These are phyloP conservation scores for Paratinospora sagittata DNA, from an alignment of 164 flowering plant species.

Conservation along the genomic window DNA sequence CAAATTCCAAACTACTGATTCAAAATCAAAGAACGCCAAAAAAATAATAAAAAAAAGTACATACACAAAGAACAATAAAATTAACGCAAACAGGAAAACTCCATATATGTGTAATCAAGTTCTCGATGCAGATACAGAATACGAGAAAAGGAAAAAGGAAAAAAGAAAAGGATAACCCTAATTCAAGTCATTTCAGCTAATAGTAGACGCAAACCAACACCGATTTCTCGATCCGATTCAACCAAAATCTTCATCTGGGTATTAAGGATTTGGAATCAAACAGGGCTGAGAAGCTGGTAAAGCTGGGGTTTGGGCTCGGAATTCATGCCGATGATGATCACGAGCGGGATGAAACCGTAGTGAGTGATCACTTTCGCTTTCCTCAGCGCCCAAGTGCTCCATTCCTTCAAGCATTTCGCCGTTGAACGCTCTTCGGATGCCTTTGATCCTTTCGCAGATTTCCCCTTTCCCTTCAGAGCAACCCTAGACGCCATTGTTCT, in stretches of 20 bases:
- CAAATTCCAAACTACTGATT: neutral
- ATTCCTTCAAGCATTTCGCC: slow-evolving; percentile 46
- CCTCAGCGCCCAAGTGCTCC: slow-evolving; percentile 71
- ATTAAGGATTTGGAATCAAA: slow-evolving; percentile 28
- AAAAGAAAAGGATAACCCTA: neutral
- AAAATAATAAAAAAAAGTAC: too few relatives aligned
- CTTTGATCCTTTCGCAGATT: slow-evolving; percentile 31
- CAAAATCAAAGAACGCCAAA: neutral
- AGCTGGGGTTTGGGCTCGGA: slow-evolving; percentile 72
- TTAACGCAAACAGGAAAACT: neutral
- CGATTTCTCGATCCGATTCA: neutral
- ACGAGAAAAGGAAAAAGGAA: too few relatives aligned
- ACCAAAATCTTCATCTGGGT: neutral
- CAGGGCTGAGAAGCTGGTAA: slow-evolving; percentile 58
- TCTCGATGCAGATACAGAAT: neutral
- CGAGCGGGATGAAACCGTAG: slow-evolving; percentile 74
- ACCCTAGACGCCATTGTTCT: slow-evolving; percentile 45
- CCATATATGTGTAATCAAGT: neutral
- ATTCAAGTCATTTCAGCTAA: slow-evolving; percentile 12
- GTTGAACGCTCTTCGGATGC: slow-evolving; percentile 27
- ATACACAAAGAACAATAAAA: neutral
- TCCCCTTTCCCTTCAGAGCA: slow-evolving; percentile 38
- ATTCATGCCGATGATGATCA: slow-evolving; percentile 81
- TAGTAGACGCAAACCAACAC: slow-evolving; percentile 8
- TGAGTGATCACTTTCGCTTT: slow-evolving; percentile 75